Conservation (phyloP, 75 land plant genomes). For the Pinus albicaulis region DNA sequence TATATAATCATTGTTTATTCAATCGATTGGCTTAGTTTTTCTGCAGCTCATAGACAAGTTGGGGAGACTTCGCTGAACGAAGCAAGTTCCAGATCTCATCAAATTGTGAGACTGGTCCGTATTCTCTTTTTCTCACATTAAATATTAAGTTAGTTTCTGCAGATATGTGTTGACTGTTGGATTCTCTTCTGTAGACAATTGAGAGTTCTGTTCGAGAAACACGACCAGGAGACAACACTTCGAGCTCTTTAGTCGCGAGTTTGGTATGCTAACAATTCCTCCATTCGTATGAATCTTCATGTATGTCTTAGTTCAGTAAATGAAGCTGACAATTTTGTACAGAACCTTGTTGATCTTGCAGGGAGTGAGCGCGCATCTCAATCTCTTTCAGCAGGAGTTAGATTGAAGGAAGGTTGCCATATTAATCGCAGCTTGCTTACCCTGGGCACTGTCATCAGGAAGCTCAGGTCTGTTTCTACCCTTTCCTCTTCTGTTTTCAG, state of each 20-base stretch:
- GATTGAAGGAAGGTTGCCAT: conserved; percentile 98
- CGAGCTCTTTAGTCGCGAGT: conserved; percentile 74
- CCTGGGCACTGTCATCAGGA: conserved; percentile 89
- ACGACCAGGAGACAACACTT: conserved; percentile 28
- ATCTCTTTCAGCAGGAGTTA: conserved; percentile 70
- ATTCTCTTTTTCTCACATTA: neutral
- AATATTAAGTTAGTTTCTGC: neutral
- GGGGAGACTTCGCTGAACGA: conserved; percentile 94
- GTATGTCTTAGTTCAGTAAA: neutral
- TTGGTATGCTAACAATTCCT: conserved; percentile 52
- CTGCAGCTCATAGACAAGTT: conserved; percentile 86
- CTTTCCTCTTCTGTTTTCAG: no score
- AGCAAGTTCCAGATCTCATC: conserved; percentile 94
- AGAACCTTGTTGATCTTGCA: conserved; percentile 98
- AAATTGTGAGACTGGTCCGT: conserved; percentile 86
- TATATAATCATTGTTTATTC: neutral
- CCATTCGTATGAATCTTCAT: neutral
- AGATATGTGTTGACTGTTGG: conserved; percentile 2
- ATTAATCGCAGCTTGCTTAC: conserved; percentile 97
- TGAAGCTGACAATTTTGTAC: conserved; percentile 18
- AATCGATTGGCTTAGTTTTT: neutral
- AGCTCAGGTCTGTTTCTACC: conserved; percentile 64
- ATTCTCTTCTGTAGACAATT: conserved; percentile 61
- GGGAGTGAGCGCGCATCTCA: conserved; percentile 99
- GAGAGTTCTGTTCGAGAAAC: conserved; percentile 77